phyloP scores from a whole-genome alignment of 768 basidiomycete species.

The Amanita jacksonii region DNA sequence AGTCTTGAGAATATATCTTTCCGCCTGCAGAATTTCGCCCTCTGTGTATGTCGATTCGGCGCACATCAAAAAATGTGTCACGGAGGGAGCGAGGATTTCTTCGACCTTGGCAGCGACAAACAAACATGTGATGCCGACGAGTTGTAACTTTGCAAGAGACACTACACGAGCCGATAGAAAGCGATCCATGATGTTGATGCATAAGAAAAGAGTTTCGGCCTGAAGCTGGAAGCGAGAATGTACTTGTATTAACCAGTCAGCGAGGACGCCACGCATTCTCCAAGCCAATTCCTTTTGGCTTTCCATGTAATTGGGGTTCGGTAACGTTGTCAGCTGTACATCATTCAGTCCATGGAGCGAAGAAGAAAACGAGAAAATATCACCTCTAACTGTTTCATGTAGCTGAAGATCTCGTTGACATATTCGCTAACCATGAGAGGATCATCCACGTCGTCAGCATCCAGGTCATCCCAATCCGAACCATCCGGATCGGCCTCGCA shows the following conservation, averaged over 20 bases:
- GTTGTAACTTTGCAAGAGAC: slow-evolving; percentile 87
- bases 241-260: slow-evolving; percentile 95
- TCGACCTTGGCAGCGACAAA: slow-evolving; percentile 95
- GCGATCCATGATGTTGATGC: slow-evolving; percentile 86
- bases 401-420: slow-evolving; percentile 87
- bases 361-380: not conserved
- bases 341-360: slow-evolving; percentile 8
- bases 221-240: slow-evolving; percentile 88
- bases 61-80: slow-evolving; percentile 79
- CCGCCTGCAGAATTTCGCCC: slow-evolving; percentile 53
- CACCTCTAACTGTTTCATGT: slow-evolving; percentile 87
- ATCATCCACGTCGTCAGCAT: slow-evolving; percentile 87
- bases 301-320: slow-evolving; percentile 92
- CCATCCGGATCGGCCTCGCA: slow-evolving; percentile 57
- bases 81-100: slow-evolving; percentile 87
- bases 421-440: slow-evolving; percentile 98
- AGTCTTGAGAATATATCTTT: slow-evolving; percentile 89
- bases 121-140: slow-evolving; percentile 90
- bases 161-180: slow-evolving; percentile 72
- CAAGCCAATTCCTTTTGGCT: slow-evolving; percentile 90
- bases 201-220: slow-evolving; percentile 92
- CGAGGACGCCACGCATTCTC: slow-evolving; percentile 92
- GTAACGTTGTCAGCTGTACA: slow-evolving; percentile 63
- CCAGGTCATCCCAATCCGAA: slow-evolving; percentile 81
- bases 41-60: slow-evolving; percentile 87